Evolutionary conservation across 805 yeast species (phyloP).

Genomic region (Candida awuae): DNA sequence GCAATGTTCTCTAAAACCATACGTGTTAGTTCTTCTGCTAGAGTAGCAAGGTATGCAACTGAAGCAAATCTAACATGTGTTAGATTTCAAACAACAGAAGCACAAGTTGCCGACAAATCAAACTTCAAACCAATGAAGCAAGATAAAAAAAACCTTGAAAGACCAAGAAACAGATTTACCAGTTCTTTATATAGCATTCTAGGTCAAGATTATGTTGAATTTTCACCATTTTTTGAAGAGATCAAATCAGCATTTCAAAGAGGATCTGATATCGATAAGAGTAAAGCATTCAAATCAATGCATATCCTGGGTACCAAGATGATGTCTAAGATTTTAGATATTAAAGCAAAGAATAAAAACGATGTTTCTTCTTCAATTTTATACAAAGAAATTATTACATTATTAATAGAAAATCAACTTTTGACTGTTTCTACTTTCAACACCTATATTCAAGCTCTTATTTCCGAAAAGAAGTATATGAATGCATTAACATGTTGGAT

Average conservation of each 20-base stretch:
- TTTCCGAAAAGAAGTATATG: conserved; percentile 19
- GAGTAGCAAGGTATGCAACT: too few species aligned
- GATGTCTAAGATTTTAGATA: conserved; percentile 5
- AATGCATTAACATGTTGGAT: conserved; percentile 26
- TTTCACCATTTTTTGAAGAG: conserved; percentile 12
- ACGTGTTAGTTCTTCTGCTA: too few species aligned
- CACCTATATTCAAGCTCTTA: conserved; percentile 18
- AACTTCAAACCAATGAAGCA: not conserved
- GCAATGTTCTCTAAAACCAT: too few species aligned
- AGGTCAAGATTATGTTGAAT: conserved; percentile 8
- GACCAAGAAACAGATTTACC: not conserved
- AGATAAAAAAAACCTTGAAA: not conserved
- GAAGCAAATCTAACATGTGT: too few species aligned
- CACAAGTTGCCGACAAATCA: not conserved
- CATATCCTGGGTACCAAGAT: conserved; percentile 6
- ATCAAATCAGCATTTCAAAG: conserved; percentile 6
- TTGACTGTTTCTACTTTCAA: conserved; percentile 24
- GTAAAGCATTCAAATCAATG: not conserved
- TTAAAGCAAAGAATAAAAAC: conserved; percentile 10
- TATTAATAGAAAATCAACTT: conserved; percentile 15
- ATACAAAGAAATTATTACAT: conserved; percentile 16
- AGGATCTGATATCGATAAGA: conserved; percentile 1
- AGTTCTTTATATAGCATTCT: conserved; percentile 4
- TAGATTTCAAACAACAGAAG: conserved; percentile 5
- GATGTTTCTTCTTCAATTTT: conserved; percentile 19